Conservation (phyloP, 1,284 basidiomycete species). For the Takashimella koratensis region DNA sequence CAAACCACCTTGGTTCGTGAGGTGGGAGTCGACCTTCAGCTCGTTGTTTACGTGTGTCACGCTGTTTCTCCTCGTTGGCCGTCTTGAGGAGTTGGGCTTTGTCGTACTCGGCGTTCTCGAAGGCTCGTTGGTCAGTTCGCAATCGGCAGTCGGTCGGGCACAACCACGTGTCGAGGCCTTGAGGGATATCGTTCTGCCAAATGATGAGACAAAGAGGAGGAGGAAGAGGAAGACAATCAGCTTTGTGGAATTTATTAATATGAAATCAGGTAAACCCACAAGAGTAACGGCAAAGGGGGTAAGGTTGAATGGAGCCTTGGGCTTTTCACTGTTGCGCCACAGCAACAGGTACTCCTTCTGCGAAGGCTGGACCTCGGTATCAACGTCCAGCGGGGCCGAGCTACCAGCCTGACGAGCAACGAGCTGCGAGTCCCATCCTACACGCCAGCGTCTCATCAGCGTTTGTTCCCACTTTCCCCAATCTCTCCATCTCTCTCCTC, state of each 20-base stretch:
- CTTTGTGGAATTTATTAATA: too few relatives aligned
- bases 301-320: slow-evolving; percentile 81
- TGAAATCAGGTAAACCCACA: slow-evolving; percentile 20
- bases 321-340: slow-evolving; percentile 91
- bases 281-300: slow-evolving; percentile 92
- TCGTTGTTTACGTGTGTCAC: slow-evolving; percentile 67
- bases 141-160: slow-evolving; percentile 91
- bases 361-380: slow-evolving; percentile 29
- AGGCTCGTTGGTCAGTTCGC: slow-evolving; percentile 91
- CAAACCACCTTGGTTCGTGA: slow-evolving; percentile 82
- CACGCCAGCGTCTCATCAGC: slow-evolving; percentile 3
- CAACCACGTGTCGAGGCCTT: slow-evolving; percentile 64
- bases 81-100: slow-evolving; percentile 83
- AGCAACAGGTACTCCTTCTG: slow-evolving; percentile 53
- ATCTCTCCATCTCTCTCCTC: too few relatives aligned
- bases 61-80: slow-evolving; percentile 82
- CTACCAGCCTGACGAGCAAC: slow-evolving; percentile 74
- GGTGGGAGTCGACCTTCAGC: slow-evolving; percentile 70
- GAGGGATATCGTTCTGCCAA: slow-evolving; percentile 48
- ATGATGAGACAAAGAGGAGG: not conserved
- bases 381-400: slow-evolving; percentile 59
- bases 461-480: too few relatives aligned
- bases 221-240: not conserved
- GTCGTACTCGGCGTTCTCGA: slow-evolving; percentile 88
- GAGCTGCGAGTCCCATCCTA: slow-evolving; percentile 88